Conservation (phyloP, 148 eudicot genomes). For the Cornus kousa region DNA sequence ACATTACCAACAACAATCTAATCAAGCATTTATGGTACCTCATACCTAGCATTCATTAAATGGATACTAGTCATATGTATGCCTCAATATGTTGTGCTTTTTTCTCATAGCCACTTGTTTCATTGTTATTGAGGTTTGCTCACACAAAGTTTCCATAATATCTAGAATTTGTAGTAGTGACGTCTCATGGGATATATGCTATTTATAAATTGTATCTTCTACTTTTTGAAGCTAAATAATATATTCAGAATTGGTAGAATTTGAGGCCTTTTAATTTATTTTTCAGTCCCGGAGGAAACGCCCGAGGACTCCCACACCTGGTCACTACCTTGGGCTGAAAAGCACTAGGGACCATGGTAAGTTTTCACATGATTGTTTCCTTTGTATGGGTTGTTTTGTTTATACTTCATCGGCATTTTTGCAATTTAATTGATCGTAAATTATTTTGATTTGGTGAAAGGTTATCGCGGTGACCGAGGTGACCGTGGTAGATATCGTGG, state of each 20-base stretch:
- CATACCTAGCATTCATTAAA: conserved; percentile 54
- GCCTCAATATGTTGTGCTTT: conserved; percentile 15
- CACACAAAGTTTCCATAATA: neutral
- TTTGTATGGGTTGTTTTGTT: conserved; percentile 1
- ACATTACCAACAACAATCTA: conserved; percentile 78
- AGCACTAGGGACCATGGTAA: conserved; percentile 60
- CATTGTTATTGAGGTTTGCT: conserved; percentile 3
- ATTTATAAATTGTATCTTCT: neutral
- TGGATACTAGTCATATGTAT: conserved; percentile 36
- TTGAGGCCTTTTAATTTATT: conserved; percentile 14
- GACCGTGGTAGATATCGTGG: conserved; percentile 69
- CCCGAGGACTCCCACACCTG: conserved; percentile 96
- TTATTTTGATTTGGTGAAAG: conserved; percentile 27
- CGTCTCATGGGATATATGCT: neutral
- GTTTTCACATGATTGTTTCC: conserved; percentile 10
- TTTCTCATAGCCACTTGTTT: conserved; percentile 4
- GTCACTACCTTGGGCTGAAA: conserved; percentile 90
- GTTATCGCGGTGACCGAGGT: conserved; percentile 64
- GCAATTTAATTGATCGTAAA: neutral
- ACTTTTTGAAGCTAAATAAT: neutral
- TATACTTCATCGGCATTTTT: neutral
- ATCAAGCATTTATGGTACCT: conserved; percentile 86
- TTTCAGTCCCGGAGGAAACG: conserved; percentile 97
- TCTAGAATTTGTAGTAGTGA: neutral
- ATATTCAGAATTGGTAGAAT: conserved; percentile 3